Evolutionary conservation across 345 rosid species (phyloP).

Genomic region (Brassica nigra): DNA sequence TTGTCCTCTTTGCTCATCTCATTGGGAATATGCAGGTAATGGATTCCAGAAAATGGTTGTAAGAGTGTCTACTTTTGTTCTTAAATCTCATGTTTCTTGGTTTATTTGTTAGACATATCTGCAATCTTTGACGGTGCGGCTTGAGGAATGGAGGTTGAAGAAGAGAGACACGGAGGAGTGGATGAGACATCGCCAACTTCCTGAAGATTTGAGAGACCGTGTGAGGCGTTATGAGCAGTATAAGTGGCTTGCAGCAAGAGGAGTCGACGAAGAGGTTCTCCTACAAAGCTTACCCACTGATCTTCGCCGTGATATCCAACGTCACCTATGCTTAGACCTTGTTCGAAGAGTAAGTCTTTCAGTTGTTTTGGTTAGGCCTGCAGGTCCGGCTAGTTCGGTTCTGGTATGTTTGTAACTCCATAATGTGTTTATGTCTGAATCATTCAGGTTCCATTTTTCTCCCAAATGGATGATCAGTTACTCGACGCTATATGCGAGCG

Average conservation of each 20-base stretch:
- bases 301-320: conserved; percentile 86
- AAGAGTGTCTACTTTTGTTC: not conserved
- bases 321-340: conserved; percentile 91
- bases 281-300: conserved; percentile 77
- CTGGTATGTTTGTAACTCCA: not conserved
- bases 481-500: conserved; percentile 97
- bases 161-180: conserved; percentile 93
- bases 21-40: conserved; percentile 99
- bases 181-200: conserved; percentile 96
- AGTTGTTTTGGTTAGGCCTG: not conserved
- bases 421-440: conserved; percentile 12
- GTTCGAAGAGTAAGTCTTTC: conserved; percentile 72
- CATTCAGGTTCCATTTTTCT: conserved; percentile 84
- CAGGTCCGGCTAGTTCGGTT: not conserved
- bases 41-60: not conserved
- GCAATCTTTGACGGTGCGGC: conserved; percentile 83
- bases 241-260: conserved; percentile 90
- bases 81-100: conserved; percentile 12
- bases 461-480: conserved; percentile 95
- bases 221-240: conserved; percentile 77
- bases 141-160: conserved; percentile 93
- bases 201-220: conserved; percentile 67
- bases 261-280: conserved; percentile 86
- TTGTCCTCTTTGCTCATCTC: conserved; percentile 85
- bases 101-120: conserved; percentile 67